Evolutionary conservation across 1,139 yeast genomes (phyloP), one percentile per base, ranked within the genome.

Genomic region (Taiozyma sp.): DNA sequence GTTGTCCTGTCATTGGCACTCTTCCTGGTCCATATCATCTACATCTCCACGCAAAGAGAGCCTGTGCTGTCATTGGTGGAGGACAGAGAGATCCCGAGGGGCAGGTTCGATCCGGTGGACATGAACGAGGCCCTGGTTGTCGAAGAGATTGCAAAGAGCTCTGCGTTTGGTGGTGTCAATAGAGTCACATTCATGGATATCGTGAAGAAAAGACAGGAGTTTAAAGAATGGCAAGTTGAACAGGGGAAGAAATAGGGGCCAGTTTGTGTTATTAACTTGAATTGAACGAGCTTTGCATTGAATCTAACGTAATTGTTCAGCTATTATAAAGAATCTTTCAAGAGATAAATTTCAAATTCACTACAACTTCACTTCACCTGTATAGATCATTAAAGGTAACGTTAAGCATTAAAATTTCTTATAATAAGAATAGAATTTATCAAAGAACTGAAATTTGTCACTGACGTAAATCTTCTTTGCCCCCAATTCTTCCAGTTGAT

Each of bases 151-250:
- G 55, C 73, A 16, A 81, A 81, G 2, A 64, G 72, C 29, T 70
- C 71, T 16, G 76, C 74, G 35, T 77, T 69, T 56, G 76, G 73
- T 49, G 67, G 67, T 32, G 66, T 73, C 46, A 68, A 72, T 47
- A 65, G 80, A 50, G 64, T 73, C 11, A 74, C 70, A 24, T 80
- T 76, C 50, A 65, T 79, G 26, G 76, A 79, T 60, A 64, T 79
- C n/a, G 56, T 54, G 4, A 53, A 61, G 21, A 75, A 72, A 64
- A 69, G 83, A 56, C 53, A 58, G 42, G 72, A 75, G 53, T 76
- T 70, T 57, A 59, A 62, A 19, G 66, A 68, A 21, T 77, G 80
- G 80, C 11, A 35, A 10, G 6, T 3, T 35, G 19, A 7, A 16
- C 22, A 35, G 10, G n/a, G 39, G 39, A 35, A 35, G 39, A 35